Percentiles rank a stretch among this genome's conserved stretches.
Evolutionary conservation across 441 rosid species (phyloP).

Genomic region (Viola pubescens): DNA sequence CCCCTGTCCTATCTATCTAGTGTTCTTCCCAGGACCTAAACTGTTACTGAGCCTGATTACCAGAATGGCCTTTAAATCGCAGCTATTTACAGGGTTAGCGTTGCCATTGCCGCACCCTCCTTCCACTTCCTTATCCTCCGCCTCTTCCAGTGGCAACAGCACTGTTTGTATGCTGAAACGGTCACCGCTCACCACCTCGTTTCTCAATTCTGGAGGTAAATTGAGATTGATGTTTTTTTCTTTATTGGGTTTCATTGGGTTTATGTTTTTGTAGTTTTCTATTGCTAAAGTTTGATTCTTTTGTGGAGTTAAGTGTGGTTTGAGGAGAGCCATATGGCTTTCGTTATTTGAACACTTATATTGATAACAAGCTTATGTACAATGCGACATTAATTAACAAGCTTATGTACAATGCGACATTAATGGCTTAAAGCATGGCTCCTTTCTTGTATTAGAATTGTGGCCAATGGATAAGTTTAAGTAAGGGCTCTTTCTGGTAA

Average conservation of each 20-base stretch:
- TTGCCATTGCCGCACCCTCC: constrained; percentile 28
- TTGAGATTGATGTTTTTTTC: not conserved
- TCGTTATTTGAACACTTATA: too few species aligned
- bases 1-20: not conserved
- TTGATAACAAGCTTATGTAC: too few species aligned
- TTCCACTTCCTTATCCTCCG: constrained; percentile 14
- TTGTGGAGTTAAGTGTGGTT: constrained; percentile 2
- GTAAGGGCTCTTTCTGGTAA: too few species aligned
- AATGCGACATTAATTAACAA: too few species aligned
- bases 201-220: constrained; percentile 43
- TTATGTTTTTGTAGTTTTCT: not conserved
- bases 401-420: too few species aligned
- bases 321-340: not conserved
- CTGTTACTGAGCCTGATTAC: not conserved
- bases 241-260: constrained; percentile 1
- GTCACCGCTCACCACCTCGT: constrained; percentile 33
- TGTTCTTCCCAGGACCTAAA: not conserved
- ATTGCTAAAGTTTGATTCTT: not conserved
- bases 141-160: constrained; percentile 17
- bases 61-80: constrained; percentile 35
- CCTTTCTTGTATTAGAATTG: too few species aligned
- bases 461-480: too few species aligned
- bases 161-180: constrained; percentile 25
- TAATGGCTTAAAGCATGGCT: too few species aligned
- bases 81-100: constrained; percentile 33